phyloP scores from a whole-genome alignment of 257 asterid genomes.

The Galeopsis tetrahit region DNA sequence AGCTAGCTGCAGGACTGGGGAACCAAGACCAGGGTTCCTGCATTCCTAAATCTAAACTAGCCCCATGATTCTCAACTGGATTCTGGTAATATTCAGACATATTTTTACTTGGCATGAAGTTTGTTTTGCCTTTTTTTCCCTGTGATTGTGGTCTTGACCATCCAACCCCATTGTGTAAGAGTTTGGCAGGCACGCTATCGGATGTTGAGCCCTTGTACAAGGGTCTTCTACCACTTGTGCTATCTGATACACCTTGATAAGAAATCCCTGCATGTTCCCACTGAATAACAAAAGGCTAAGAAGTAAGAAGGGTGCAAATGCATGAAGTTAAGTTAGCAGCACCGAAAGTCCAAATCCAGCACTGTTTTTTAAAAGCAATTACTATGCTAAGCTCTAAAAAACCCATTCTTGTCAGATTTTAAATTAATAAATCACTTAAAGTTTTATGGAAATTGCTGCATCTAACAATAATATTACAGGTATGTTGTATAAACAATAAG shows the following conservation, averaged over 20 bases:
- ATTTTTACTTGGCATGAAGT: constrained; percentile 41
- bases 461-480: constrained; percentile 18
- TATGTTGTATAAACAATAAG: constrained; percentile 15
- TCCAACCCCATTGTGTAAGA: constrained; percentile 76
- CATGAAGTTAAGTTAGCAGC: constrained; percentile 23
- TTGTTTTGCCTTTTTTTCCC: constrained; percentile 58
- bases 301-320: constrained; percentile 38
- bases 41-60: constrained; percentile 53
- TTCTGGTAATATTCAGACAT: constrained; percentile 50
- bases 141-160: constrained; percentile 90
- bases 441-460: constrained; percentile 16
- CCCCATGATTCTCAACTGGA: constrained; percentile 48
- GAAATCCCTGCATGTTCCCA: constrained; percentile 80
- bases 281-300: constrained; percentile 59
- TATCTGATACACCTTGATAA: constrained; percentile 59
- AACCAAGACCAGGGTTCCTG: constrained; percentile 96
- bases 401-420: not conserved
- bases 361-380: constrained; percentile 23
- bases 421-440: constrained; percentile 13
- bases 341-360: constrained; percentile 27
- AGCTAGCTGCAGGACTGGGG: constrained; percentile 74
- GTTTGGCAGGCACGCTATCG: constrained; percentile 61
- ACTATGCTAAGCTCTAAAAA: constrained; percentile 1
- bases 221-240: constrained; percentile 50
- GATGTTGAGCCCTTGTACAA: constrained; percentile 58